phyloP scores from a whole-genome alignment of 768 basidiomycete genomes.

The Kwoniella heveanensis region DNA sequence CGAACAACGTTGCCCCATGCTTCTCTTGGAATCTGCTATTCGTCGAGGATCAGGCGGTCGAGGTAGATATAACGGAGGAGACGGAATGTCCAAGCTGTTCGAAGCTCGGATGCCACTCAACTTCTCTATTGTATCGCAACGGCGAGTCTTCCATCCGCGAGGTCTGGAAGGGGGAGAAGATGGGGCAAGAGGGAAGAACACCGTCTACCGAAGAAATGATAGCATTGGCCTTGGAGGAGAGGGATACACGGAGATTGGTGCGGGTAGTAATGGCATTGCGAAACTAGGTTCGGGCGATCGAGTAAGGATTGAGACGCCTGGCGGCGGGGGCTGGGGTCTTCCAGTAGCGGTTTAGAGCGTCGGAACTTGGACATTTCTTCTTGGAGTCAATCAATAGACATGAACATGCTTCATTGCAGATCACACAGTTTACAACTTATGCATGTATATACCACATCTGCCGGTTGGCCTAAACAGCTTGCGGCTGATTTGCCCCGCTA shows the following conservation, averaged over 20 bases:
- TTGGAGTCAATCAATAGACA: too few species aligned
- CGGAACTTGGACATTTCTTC: too few species aligned
- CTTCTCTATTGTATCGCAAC: slow-evolving; percentile 41
- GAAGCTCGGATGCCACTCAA: slow-evolving; percentile 40
- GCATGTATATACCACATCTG: too few species aligned
- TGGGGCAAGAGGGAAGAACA: slow-evolving; percentile 25
- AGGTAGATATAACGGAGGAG: slow-evolving; percentile 40
- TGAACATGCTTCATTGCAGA: too few species aligned
- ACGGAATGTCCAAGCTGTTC: slow-evolving; percentile 46
- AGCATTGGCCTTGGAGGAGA: slow-evolving; percentile 17
- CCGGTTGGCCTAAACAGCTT: too few species aligned
- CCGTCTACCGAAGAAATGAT: slow-evolving; percentile 21
- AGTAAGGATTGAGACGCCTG: slow-evolving; percentile 40
- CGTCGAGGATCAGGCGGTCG: slow-evolving; percentile 38
- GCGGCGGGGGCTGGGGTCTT: slow-evolving; percentile 42
- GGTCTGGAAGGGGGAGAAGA: slow-evolving; percentile 59
- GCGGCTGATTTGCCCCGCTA: too few species aligned
- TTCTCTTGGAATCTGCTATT: slow-evolving; percentile 37
- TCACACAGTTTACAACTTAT: not conserved
- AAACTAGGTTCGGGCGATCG: slow-evolving; percentile 35
- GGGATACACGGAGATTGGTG: slow-evolving; percentile 17
- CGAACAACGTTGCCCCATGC: slow-evolving; percentile 40
- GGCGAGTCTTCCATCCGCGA: slow-evolving; percentile 42
- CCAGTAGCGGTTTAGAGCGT: too few species aligned
- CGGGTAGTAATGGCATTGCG: slow-evolving; percentile 38